Evolutionary conservation across 495 filamentous ascomycete genomes (phyloP).

Genomic region (Xylaria castorea): DNA sequence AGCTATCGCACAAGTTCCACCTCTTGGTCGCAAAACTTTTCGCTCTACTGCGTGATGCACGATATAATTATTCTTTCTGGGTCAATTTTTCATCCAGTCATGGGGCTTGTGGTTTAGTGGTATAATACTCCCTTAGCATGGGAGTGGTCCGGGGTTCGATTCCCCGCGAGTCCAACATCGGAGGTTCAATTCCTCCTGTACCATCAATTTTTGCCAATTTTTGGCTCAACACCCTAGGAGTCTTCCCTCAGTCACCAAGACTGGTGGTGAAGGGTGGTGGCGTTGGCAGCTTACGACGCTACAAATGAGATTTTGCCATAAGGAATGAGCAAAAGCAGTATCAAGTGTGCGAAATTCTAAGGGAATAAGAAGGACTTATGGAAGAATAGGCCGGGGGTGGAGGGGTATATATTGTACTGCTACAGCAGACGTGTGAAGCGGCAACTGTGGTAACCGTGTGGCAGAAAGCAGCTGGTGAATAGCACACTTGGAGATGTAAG

Average conservation of each 20-base stretch:
- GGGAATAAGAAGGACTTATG: neutral
- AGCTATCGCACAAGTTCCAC: too few species aligned
- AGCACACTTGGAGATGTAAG: neutral
- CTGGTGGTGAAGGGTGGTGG: neutral
- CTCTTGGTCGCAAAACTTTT: neutral
- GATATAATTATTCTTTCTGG: neutral
- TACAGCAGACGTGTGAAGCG: neutral
- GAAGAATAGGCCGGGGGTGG: neutral
- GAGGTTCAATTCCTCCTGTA: conserved; percentile 27
- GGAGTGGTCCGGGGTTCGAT: conserved; percentile 62
- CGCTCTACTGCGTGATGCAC: neutral
- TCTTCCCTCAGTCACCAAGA: too few species aligned
- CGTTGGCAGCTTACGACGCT: too few species aligned
- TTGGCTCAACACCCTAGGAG: neutral
- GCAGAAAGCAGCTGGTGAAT: neutral
- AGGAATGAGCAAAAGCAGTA: neutral
- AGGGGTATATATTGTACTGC: neutral
- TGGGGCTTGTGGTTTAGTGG: conserved; percentile 33
- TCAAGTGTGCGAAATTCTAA: neutral
- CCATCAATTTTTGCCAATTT: neutral
- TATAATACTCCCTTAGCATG: conserved; percentile 50
- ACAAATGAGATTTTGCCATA: neutral
- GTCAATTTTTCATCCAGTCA: neutral
- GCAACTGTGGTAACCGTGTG: neutral
- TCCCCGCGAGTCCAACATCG: conserved; percentile 49